phyloP scores from a whole-genome alignment of 1,284 basidiomycete genomes.

The Coniferiporia sulphurascens region DNA sequence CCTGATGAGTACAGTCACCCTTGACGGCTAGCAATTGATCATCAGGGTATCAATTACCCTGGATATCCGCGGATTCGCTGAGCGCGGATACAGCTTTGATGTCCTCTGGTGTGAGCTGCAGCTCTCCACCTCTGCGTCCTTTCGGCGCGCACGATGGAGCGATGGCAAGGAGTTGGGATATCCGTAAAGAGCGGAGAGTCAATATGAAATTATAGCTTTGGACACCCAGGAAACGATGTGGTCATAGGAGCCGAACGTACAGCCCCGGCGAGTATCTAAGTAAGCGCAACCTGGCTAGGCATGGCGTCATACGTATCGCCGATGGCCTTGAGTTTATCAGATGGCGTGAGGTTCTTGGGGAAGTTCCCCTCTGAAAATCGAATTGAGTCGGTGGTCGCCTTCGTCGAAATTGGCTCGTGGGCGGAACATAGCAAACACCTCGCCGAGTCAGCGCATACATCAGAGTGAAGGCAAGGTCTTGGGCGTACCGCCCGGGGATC shows the following conservation, averaged over 20 bases:
- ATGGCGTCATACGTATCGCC: constrained; percentile 28
- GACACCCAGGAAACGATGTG: background rate
- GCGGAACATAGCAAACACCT: constrained; percentile 18
- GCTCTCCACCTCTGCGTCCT: constrained; percentile 15
- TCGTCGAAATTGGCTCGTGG: constrained; percentile 30
- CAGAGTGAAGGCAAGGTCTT: too few species aligned
- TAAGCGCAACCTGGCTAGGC: constrained; percentile 35
- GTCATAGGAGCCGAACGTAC: background rate
- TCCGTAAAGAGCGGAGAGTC: constrained; percentile 9
- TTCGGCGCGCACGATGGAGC: constrained; percentile 12
- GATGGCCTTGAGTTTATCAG: constrained; percentile 28
- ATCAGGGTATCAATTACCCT: constrained; percentile 7
- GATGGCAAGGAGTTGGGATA: constrained; percentile 15
- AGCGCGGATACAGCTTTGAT: constrained; percentile 10
- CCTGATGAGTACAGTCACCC: constrained; percentile 14
- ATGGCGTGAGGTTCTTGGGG: constrained; percentile 33
- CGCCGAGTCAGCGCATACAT: background rate
- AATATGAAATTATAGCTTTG: background rate
- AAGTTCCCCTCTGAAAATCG: constrained; percentile 34
- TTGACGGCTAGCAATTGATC: background rate
- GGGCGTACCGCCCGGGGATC: constrained; percentile 29
- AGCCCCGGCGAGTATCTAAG: constrained; percentile 31
- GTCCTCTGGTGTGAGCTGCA: constrained; percentile 12
- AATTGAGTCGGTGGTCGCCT: constrained; percentile 30
- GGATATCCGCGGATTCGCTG: constrained; percentile 13